Percentiles rank a stretch among this genome's conserved stretches.
phyloP scores from a whole-genome alignment of 495 filamentous ascomycete genomes.

The Physcia stellaris region DNA sequence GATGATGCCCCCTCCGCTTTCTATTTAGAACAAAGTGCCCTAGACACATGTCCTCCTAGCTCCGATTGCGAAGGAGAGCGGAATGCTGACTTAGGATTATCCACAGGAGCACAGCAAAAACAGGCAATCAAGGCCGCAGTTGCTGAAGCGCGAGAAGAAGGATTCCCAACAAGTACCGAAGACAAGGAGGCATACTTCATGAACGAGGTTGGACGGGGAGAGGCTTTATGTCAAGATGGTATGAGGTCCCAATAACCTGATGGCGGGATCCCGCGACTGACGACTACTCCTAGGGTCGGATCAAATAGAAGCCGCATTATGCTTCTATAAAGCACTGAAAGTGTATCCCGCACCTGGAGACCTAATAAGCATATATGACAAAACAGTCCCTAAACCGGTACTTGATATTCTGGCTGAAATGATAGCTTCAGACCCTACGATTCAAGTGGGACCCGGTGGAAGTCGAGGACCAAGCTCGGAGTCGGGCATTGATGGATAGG shows the following conservation, averaged over 20 bases:
- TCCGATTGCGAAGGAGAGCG: too few species aligned
- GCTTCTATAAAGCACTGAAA: constrained; percentile 96
- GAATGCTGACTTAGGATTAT: too few species aligned
- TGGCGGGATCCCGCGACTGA: constrained; percentile 12
- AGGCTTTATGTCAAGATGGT: constrained; percentile 62
- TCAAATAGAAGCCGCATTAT: constrained; percentile 72
- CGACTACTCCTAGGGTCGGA: constrained; percentile 45
- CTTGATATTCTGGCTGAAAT: constrained; percentile 94
- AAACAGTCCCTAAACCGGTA: constrained; percentile 90
- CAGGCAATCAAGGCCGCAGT: constrained; percentile 58
- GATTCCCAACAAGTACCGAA: constrained; percentile 79
- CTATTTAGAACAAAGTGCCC: too few species aligned
- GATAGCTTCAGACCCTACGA: constrained; percentile 66
- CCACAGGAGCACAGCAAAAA: constrained; percentile 58
- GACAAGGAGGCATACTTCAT: constrained; percentile 92
- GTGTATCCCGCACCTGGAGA: constrained; percentile 91
- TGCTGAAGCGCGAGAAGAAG: constrained; percentile 69
- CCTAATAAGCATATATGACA: constrained; percentile 92
- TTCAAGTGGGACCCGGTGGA: constrained; percentile 8
- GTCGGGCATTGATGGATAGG: too few species aligned
- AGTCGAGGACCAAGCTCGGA: not conserved
- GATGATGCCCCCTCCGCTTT: too few species aligned
- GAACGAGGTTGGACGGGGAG: constrained; percentile 78
- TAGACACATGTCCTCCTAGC: too few species aligned
- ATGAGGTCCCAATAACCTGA: constrained; percentile 13